These are phyloP conservation scores for Betula pendula DNA, from an alignment of 306 rosid species.

Conservation along the genomic window DNA sequence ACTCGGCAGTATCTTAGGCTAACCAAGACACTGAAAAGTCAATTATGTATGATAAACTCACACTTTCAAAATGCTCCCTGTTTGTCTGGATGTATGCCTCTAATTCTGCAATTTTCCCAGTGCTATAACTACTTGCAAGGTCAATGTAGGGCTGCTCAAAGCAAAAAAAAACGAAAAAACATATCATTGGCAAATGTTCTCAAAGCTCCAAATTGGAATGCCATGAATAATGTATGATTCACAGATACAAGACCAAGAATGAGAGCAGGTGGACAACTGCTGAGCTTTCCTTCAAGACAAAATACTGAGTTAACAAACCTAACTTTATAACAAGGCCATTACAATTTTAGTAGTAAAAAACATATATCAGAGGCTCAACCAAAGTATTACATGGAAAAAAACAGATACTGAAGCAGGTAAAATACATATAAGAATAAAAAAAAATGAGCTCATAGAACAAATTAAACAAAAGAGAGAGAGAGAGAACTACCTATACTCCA, in stretches of 20 bases:
- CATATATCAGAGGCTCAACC: background rate
- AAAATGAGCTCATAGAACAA: background rate
- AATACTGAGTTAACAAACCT: background rate
- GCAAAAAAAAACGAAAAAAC: background rate
- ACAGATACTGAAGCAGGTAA: background rate
- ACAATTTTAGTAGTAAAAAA: background rate
- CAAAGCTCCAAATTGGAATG: background rate
- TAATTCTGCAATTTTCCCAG: conserved; percentile 53
- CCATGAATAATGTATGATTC: background rate
- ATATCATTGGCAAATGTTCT: background rate
- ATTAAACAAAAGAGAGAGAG: background rate
- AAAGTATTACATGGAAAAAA: background rate
- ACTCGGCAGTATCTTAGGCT: conserved; percentile 2
- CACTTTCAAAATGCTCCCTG: conserved; percentile 56
- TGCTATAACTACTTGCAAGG: conserved; percentile 53
- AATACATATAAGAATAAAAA: too few relatives aligned
- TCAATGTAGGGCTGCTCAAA: conserved; percentile 64
- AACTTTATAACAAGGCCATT: background rate
- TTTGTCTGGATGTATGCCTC: conserved; percentile 45
- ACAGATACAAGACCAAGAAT: background rate
- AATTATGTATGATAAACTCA: conserved; percentile 33
- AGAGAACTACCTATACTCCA: background rate
- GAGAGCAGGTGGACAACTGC: background rate
- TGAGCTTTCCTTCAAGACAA: background rate
- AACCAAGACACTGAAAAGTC: background rate